These are phyloP conservation scores for Didymella exigua DNA, from an alignment of 2,329 filamentous ascomycete species.

Conservation along the genomic window DNA sequence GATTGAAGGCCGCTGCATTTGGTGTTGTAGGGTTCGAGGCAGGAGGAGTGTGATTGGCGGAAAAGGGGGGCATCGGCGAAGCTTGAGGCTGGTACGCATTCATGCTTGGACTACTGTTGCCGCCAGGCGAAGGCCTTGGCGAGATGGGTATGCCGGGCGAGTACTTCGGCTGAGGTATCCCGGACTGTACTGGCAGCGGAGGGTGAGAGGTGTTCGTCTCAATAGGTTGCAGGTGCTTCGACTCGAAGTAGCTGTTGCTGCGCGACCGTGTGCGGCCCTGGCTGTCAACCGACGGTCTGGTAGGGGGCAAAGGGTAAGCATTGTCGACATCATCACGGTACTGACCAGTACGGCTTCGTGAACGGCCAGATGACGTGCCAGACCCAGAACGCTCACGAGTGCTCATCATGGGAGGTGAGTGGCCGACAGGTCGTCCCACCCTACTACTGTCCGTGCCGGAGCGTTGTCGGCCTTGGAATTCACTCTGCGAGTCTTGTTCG, in stretches of 20 bases:
- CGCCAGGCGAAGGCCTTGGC: conserved; percentile 46
- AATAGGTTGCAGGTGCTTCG: conserved; percentile 46
- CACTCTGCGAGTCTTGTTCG: conserved; percentile 44
- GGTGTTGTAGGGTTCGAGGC: conserved; percentile 55
- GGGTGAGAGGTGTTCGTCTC: conserved; percentile 39
- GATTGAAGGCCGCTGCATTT: conserved; percentile 42
- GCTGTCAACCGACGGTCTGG: conserved; percentile 36
- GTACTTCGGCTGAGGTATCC: conserved; percentile 28
- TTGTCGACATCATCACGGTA: conserved; percentile 60
- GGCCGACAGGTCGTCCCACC: conserved; percentile 33
- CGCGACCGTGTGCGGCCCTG: conserved; percentile 40
- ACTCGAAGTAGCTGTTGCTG: conserved; percentile 49
- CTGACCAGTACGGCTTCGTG: conserved; percentile 57
- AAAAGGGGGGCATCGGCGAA: conserved; percentile 56
- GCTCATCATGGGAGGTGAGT: conserved; percentile 49
- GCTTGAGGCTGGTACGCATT: conserved; percentile 47
- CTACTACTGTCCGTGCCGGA: conserved; percentile 43
- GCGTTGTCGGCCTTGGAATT: conserved; percentile 38
- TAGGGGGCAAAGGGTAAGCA: conserved; percentile 37
- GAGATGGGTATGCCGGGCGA: conserved; percentile 40
- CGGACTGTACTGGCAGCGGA: conserved; percentile 31
- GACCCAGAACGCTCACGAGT: conserved; percentile 62
- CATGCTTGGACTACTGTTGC: conserved; percentile 42
- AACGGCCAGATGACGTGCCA: conserved; percentile 58
- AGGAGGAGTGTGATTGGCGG: conserved; percentile 61